Conservation (phyloP, 192 early-diverging fungal species). For the Jimgerdemannia flammicorona region DNA sequence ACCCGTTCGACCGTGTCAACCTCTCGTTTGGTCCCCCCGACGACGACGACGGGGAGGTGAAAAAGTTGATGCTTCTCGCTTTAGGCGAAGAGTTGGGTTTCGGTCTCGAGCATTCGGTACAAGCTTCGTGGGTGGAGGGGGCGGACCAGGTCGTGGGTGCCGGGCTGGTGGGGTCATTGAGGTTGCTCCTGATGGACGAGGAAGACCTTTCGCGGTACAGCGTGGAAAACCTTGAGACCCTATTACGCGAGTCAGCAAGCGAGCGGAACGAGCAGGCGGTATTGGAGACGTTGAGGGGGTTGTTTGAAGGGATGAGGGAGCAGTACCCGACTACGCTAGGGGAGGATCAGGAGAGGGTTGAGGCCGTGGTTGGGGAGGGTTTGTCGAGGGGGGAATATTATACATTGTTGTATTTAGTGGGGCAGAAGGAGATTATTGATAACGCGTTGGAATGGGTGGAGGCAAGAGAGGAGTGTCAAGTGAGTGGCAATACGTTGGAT, state of each 20-base stretch:
- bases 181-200: not conserved
- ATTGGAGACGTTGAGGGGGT: not conserved
- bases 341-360: not conserved
- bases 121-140: not conserved
- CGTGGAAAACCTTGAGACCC: not conserved
- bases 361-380: not conserved
- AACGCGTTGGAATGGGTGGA: not conserved
- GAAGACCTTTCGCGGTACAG: not conserved
- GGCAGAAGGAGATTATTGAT: conserved; percentile 1
- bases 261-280: not conserved
- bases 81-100: not conserved
- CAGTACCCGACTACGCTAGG: not conserved
- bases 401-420: not conserved
- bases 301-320: conserved; percentile 2
- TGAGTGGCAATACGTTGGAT: too few relatives aligned
- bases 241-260: not conserved
- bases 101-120: not conserved
- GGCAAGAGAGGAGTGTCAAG: not conserved
- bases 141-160: not conserved
- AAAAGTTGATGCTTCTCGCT: not conserved
- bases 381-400: not conserved
- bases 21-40: not conserved
- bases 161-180: not conserved
- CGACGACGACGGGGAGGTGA: not conserved
- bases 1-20: conserved; percentile 2